Conservation (phyloP, 1,284 basidiomycete species). For the Fistulina hepatica region DNA sequence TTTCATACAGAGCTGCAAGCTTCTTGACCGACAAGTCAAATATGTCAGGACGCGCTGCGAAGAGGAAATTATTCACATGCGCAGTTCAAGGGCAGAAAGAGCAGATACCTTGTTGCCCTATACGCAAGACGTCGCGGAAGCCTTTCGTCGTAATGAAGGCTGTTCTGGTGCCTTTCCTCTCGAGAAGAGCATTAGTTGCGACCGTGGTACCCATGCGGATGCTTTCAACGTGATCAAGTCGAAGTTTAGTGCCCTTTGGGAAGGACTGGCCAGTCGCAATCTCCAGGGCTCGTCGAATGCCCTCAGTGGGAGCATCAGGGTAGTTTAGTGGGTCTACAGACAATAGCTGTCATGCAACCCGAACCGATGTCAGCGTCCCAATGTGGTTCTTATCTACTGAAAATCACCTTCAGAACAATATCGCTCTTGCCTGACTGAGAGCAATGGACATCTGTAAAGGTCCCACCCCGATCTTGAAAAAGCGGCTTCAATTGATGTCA, state of each 20-base stretch:
- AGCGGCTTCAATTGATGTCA: too few relatives aligned
- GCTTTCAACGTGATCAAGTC: conserved; percentile 47
- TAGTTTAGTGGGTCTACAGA: conserved; percentile 86
- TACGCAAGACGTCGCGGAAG: conserved; percentile 84
- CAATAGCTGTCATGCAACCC: conserved; percentile 32
- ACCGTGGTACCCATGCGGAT: conserved; percentile 92
- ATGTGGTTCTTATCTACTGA: neutral
- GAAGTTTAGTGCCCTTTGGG: neutral
- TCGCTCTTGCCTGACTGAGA: conserved; percentile 20
- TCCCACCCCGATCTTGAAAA: conserved; percentile 46
- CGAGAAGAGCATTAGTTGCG: conserved; percentile 91
- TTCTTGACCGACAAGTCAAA: conserved; percentile 84
- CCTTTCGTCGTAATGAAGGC: conserved; percentile 89
- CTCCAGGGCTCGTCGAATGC: conserved; percentile 86
- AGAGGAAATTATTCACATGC: too few relatives aligned
- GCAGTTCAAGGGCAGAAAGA: too few relatives aligned
- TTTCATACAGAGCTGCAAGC: conserved; percentile 68
- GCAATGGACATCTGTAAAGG: conserved; percentile 78
- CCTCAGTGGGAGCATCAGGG: conserved; percentile 88
- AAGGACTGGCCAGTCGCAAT: conserved; percentile 45
- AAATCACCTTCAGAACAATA: neutral
- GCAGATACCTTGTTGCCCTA: conserved; percentile 71
- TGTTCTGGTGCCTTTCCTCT: conserved; percentile 87
- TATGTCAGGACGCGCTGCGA: conserved; percentile 59
- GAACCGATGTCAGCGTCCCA: too few relatives aligned